A percentile compares a stretch with the other conserved stretches of the same genome.
Evolutionary conservation across 352 stramenopile species (phyloP).

Genomic region (Phytophthora niederhauseri): DNA sequence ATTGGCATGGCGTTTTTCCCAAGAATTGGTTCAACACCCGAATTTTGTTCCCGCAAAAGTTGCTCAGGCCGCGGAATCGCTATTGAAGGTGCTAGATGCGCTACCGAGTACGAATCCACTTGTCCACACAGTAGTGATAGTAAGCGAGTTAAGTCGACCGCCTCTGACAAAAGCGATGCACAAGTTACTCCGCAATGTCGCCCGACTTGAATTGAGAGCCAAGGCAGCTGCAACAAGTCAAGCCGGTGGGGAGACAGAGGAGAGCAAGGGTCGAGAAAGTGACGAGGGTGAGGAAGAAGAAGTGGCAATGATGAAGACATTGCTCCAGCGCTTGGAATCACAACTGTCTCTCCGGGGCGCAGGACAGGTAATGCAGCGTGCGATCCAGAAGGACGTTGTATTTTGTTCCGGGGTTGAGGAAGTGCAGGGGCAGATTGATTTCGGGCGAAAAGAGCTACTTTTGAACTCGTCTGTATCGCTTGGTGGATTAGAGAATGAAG

Average conservation of each 20-base stretch:
- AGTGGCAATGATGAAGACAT: slow-evolving; percentile 3
- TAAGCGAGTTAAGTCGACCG: slow-evolving; percentile 56
- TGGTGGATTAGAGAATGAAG: slow-evolving; percentile 1
- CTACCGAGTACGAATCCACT: background rate
- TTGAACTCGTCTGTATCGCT: slow-evolving; percentile 12
- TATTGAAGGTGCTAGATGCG: slow-evolving; percentile 35
- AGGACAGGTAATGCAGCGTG: slow-evolving; percentile 45
- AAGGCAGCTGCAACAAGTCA: background rate
- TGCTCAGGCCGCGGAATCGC: slow-evolving; percentile 21
- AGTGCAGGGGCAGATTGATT: slow-evolving; percentile 24
- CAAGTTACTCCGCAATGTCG: slow-evolving; percentile 37
- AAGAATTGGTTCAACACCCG: slow-evolving; percentile 48
- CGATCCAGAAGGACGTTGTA: slow-evolving; percentile 23
- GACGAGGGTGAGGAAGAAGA: slow-evolving; percentile 11
- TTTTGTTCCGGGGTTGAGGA: slow-evolving; percentile 45
- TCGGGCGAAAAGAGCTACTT: slow-evolving; percentile 14
- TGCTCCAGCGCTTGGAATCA: slow-evolving; percentile 25
- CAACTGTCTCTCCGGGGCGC: slow-evolving; percentile 43
- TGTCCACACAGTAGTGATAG: slow-evolving; percentile 45
- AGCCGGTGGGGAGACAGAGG: slow-evolving; percentile 5
- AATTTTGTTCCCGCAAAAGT: slow-evolving; percentile 54
- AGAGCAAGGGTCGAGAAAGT: background rate
- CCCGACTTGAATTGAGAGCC: slow-evolving; percentile 16
- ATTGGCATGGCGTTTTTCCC: slow-evolving; percentile 46
- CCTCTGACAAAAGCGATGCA: slow-evolving; percentile 54